Evolutionary conservation across 176 grass and related monocot species (phyloP), one percentile per base, ranked within the genome.

Genomic region (Carex kokanica): DNA sequence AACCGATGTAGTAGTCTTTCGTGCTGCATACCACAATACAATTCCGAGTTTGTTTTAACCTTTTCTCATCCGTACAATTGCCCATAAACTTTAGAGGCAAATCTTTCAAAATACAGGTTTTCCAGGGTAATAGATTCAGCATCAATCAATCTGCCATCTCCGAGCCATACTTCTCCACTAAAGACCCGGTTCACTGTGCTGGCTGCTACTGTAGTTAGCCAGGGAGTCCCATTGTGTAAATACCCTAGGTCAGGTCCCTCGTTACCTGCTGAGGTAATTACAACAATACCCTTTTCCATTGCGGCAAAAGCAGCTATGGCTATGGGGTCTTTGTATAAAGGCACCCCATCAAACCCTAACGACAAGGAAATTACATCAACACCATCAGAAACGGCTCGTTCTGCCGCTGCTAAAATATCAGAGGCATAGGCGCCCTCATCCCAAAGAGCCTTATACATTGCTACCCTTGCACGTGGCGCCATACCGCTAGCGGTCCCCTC

Each of bases 381-480:
- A 16, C 94, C 89, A 9, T 97, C 91, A 0, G 81, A 64, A 10
- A 97, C 84, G 1, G 91, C 94, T 60, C 79, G 62, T 66, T 97
- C 94, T 38, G 90, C 90, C 24, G 85, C 89, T 0, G 89, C 91
- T 3, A 94, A 72, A 62, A 97, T 83, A 73, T 97, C 88, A 14
- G 87, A 90, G 25, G 83, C 78, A 72, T 88, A 85, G 16, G 54
- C 45, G 2, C 57, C 83, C 40, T 84, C 88, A 4, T 55, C 18
- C 87, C 91, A 91, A 41, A 84, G 13, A 3, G 89, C 89, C 88
- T 93, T 93, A 84, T 97, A 97, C 88, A 91, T 89, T 56, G 94
- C 91, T 16, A 93, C n/a, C 41, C 87, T 82, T 21, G 91, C 89
- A 18, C 88, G 86, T 1, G 94, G 84, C 0, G 94, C 94, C 0